Evolutionary conservation across 345 rosid genomes (phyloP).

Genomic region (Tarenaya hassleriana): DNA sequence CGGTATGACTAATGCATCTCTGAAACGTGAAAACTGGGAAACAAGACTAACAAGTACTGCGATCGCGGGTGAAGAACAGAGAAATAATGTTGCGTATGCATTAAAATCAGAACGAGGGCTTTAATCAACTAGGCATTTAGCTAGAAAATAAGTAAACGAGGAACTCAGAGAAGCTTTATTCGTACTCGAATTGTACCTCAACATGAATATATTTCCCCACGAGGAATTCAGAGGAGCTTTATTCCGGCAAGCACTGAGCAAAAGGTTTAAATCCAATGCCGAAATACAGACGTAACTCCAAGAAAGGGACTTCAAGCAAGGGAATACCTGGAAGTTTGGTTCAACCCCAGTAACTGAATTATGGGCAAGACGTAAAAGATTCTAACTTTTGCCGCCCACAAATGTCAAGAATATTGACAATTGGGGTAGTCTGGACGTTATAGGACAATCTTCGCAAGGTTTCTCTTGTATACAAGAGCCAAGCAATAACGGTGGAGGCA

Average conservation of each 20-base stretch:
- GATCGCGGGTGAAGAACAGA: too few species aligned
- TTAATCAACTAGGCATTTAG: too few species aligned
- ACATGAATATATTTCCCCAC: slow-evolving; percentile 68
- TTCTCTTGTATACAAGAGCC: slow-evolving; percentile 79
- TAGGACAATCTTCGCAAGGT: slow-evolving; percentile 51
- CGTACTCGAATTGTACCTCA: slow-evolving; percentile 67
- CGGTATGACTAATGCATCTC: too few species aligned
- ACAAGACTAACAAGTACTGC: too few species aligned
- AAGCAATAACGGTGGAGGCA: slow-evolving; percentile 64
- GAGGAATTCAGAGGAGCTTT: too few species aligned
- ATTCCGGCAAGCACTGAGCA: slow-evolving; percentile 66
- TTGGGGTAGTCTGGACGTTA: slow-evolving; percentile 54
- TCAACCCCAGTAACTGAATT: slow-evolving; percentile 56
- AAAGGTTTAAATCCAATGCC: slow-evolving; percentile 62
- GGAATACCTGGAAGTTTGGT: slow-evolving; percentile 63
- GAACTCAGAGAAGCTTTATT: slow-evolving; percentile 27
- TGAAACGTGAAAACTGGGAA: too few species aligned
- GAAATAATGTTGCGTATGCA: slow-evolving; percentile 1
- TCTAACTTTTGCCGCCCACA: slow-evolving; percentile 82
- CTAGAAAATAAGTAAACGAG: too few species aligned
- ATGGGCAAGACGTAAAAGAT: slow-evolving; percentile 42
- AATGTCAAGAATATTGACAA: slow-evolving; percentile 69
- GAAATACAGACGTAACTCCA: slow-evolving; percentile 62
- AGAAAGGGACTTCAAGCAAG: slow-evolving; percentile 74
- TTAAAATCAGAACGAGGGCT: slow-evolving; percentile 2